phyloP scores from a whole-genome alignment of 208 protist species.

The Trichomonas gallinae region DNA sequence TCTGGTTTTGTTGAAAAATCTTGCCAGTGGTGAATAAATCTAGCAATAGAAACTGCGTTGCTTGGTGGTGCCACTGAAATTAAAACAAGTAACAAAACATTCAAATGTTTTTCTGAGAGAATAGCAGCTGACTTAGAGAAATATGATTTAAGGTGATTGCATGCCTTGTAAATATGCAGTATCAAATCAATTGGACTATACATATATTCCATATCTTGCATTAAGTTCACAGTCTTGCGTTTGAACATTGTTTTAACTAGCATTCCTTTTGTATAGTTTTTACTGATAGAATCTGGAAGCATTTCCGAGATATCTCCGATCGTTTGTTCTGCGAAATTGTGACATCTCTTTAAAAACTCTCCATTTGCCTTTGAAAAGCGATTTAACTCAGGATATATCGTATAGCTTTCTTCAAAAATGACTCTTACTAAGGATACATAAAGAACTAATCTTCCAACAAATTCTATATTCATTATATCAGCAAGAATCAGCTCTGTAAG shows the following conservation, averaged over 20 bases:
- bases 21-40: neutral
- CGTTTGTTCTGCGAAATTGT: neutral
- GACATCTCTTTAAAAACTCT: neutral
- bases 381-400: neutral
- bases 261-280: neutral
- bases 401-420: neutral
- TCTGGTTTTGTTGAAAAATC: neutral
- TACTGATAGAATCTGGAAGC: neutral
- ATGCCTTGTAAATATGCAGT: neutral
- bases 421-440: neutral
- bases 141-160: neutral
- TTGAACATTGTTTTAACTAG: neutral
- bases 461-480: neutral
- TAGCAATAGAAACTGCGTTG: neutral
- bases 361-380: neutral
- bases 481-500: neutral
- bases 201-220: neutral
- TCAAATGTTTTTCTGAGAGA: neutral
- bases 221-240: neutral
- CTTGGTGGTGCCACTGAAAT: neutral
- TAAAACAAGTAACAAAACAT: neutral
- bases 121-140: neutral
- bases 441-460: neutral
- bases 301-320: neutral
- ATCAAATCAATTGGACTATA: neutral